Percentiles rank a stretch among this genome's conserved stretches.
These are phyloP conservation scores for Rhododendron kiyosumense DNA, from an alignment of 148 eudicot species.

Conservation along the genomic window DNA sequence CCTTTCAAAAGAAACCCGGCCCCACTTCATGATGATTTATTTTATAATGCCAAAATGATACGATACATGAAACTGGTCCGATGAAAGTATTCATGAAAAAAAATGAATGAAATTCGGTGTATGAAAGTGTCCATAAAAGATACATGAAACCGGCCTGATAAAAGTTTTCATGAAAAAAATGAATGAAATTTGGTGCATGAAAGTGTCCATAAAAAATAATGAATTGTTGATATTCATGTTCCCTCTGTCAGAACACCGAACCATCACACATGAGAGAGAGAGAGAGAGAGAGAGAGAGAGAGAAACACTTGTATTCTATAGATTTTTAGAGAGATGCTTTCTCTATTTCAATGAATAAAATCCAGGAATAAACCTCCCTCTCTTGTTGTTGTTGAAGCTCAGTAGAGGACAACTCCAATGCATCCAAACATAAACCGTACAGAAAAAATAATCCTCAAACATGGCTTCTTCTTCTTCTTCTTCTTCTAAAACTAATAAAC, in stretches of 20 bases:
- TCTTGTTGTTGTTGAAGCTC: slow-evolving; percentile 22
- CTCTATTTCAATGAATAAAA: slow-evolving; percentile 47
- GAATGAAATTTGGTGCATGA: no score
- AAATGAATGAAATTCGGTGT: no score
- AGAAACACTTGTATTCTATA: slow-evolving; percentile 7
- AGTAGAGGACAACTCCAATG: slow-evolving; percentile 45
- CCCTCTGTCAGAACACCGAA: background rate
- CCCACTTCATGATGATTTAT: background rate
- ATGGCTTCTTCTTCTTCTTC: slow-evolving; percentile 36
- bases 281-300: no score
- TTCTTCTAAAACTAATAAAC: slow-evolving; percentile 14
- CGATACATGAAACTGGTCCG: no score
- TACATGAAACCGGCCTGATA: no score
- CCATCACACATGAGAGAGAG: no score
- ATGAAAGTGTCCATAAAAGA: no score
- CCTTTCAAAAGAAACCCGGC: background rate
- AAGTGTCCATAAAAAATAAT: no score
- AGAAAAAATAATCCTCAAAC: slow-evolving; percentile 19
- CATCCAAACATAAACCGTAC: slow-evolving; percentile 32
- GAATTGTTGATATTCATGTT: background rate
- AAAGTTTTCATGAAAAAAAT: no score
- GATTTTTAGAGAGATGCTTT: slow-evolving; percentile 10
- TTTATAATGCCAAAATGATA: slow-evolving; percentile 13
- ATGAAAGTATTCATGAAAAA: no score
- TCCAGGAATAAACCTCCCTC: slow-evolving; percentile 37